phyloP scores from a whole-genome alignment of 2,329 filamentous ascomycete genomes.

The Fusarium foetens region DNA sequence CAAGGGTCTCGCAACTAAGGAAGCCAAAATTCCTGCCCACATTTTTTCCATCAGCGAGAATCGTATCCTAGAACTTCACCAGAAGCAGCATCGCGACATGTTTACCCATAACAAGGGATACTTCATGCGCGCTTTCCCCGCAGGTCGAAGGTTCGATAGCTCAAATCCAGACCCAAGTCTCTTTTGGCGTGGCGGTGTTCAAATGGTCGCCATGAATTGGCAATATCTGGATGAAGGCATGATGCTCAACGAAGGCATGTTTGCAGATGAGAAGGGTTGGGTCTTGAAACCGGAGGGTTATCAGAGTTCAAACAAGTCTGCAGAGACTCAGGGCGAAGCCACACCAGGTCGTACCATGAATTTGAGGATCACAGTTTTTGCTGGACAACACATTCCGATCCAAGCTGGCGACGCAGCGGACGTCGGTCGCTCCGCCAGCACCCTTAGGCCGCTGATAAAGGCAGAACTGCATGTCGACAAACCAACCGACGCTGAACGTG shows the following conservation, averaged over 20 bases:
- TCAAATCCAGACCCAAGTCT: conserved; percentile 94
- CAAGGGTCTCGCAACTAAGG: conserved; percentile 73
- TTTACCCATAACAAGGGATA: conserved; percentile 88
- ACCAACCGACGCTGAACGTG: conserved; percentile 49
- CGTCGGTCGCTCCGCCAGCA: conserved; percentile 46
- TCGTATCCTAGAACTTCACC: conserved; percentile 68
- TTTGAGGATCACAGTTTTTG: conserved; percentile 77
- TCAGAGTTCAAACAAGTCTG: conserved; percentile 59
- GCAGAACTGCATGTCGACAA: conserved; percentile 84
- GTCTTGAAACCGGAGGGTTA: conserved; percentile 84
- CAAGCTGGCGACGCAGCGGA: conserved; percentile 46
- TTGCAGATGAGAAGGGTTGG: conserved; percentile 85
- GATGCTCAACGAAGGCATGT: conserved; percentile 98
- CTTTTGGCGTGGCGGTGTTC: conserved; percentile 93
- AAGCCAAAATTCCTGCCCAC: conserved; percentile 67
- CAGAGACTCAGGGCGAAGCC: conserved; percentile 56
- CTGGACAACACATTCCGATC: conserved; percentile 74
- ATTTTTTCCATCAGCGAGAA: conserved; percentile 93
- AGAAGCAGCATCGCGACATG: conserved; percentile 76
- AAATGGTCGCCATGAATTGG: conserved; percentile 99
- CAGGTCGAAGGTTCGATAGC: conserved; percentile 79
- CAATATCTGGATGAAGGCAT: conserved; percentile 93
- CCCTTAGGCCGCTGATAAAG: conserved; percentile 77
- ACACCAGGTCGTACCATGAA: conserved; percentile 66
- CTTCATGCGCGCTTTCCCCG: conserved; percentile 93